A percentile compares a stretch with the other conserved stretches of the same genome.
Conservation (phyloP, 2,329 filamentous ascomycete genomes). For the Neonectria sp. region DNA sequence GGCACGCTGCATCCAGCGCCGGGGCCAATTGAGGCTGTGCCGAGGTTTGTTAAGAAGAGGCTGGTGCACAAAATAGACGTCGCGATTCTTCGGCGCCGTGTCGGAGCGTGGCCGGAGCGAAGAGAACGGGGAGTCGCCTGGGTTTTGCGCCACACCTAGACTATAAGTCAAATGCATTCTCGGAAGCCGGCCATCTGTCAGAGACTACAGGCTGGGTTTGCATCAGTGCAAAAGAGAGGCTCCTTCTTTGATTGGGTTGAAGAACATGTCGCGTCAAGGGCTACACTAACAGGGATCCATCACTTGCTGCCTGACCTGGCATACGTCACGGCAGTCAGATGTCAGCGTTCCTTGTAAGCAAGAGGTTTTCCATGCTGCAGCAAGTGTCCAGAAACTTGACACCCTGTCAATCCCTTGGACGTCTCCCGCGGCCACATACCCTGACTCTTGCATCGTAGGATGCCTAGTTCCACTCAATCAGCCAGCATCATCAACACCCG, state of each 20-base stretch:
- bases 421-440: too few relatives aligned
- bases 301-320: too few relatives aligned
- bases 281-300: neutral
- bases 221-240: neutral
- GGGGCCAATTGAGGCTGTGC: slow-evolving; percentile 8
- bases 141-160: neutral
- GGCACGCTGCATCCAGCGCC: neutral
- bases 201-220: too few relatives aligned
- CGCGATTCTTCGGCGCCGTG: neutral
- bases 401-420: too few relatives aligned
- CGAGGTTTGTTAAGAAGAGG: neutral
- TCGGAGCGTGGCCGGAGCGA: too few relatives aligned
- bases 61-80: neutral
- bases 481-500: neutral
- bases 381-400: too few relatives aligned
- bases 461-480: neutral
- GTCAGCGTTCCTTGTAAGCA: too few relatives aligned
- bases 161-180: neutral
- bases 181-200: too few relatives aligned
- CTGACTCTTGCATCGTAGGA: neutral
- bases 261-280: too few relatives aligned
- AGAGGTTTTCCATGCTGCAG: too few relatives aligned
- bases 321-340: too few relatives aligned
- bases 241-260: neutral
- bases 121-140: too few relatives aligned